Conservation (phyloP, 2,329 filamentous ascomycete genomes). For the Venturia carpophila region DNA sequence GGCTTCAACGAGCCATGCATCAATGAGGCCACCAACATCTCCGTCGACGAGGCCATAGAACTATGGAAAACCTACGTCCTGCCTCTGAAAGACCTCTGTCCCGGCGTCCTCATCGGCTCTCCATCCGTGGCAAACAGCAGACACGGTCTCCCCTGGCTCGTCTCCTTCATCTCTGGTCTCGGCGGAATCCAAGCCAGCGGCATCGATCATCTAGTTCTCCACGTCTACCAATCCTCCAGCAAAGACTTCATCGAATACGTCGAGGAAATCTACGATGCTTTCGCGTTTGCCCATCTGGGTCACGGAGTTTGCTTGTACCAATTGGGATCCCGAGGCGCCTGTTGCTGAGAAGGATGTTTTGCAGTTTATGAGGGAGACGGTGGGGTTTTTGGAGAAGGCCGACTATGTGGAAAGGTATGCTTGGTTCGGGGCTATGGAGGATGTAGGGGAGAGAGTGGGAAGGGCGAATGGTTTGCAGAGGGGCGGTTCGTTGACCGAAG, state of each 20-base stretch:
- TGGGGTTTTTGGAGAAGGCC: constrained; percentile 11
- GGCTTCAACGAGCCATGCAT: constrained; percentile 17
- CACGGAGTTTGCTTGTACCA: constrained; percentile 14
- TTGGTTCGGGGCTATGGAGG: constrained; percentile 15
- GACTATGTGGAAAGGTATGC: constrained; percentile 13
- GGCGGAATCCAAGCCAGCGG: constrained; percentile 10
- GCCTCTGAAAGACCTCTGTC: not conserved
- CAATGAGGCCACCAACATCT: not conserved
- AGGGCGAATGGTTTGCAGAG: constrained; percentile 11
- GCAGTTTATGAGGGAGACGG: constrained; percentile 10
- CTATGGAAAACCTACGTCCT: constrained; percentile 10
- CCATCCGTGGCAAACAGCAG: constrained; percentile 3
- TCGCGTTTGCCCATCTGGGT: constrained; percentile 12
- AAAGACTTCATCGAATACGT: constrained; percentile 9
- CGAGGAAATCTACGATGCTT: constrained; percentile 1
- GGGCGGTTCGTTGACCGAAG: not conserved
- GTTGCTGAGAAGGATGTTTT: not conserved
- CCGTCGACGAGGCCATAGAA: not conserved
- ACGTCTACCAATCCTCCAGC: not conserved
- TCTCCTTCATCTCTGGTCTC: constrained; percentile 3
- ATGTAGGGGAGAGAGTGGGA: constrained; percentile 7
- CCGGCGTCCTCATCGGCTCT: constrained; percentile 11
- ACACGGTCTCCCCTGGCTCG: constrained; percentile 13
- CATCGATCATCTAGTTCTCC: constrained; percentile 10
- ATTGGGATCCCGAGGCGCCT: not conserved